Conservation (phyloP, 2,329 filamentous ascomycete genomes). For the Cladosporium sp. region DNA sequence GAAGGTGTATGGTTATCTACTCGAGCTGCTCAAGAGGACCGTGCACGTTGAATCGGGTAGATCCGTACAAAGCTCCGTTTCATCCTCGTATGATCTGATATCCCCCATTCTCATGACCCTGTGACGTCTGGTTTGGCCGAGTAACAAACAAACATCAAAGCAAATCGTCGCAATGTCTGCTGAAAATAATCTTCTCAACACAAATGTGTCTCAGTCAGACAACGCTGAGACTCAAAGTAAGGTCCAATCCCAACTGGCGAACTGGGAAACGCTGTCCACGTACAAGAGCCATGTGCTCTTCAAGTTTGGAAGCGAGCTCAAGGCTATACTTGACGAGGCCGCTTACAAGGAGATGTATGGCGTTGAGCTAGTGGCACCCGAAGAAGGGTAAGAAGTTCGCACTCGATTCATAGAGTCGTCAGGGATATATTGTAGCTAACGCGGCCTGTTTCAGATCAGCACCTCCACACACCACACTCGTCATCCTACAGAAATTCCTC, state of each 20-base stretch:
- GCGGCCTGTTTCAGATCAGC: constrained; percentile 17
- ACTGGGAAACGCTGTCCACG: constrained; percentile 23
- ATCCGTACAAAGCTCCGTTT: not conserved
- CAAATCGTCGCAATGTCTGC: not conserved
- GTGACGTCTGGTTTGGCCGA: not conserved
- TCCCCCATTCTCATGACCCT: not conserved
- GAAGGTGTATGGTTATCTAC: no score
- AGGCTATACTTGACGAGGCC: constrained; percentile 53
- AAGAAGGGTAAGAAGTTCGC: constrained; percentile 19
- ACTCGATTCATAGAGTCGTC: no score
- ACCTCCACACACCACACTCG: constrained; percentile 66
- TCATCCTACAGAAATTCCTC: constrained; percentile 89
- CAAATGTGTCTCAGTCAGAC: not conserved
- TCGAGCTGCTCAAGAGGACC: no score
- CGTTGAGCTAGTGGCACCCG: constrained; percentile 53
- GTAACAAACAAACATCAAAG: not conserved
- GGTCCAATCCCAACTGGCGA: not conserved
- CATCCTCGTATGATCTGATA: not conserved
- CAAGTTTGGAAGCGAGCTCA: constrained; percentile 54
- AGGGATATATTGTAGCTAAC: constrained; percentile 33
- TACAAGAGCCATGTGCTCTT: constrained; percentile 22
- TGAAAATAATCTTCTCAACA: not conserved
- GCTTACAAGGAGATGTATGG: constrained; percentile 82
- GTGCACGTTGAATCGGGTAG: not conserved
- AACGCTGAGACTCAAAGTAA: not conserved